Evolutionary conservation across 768 basidiomycete genomes (phyloP), one percentile per base, ranked within the genome.

Genomic region (Tylopilus intermedius): DNA sequence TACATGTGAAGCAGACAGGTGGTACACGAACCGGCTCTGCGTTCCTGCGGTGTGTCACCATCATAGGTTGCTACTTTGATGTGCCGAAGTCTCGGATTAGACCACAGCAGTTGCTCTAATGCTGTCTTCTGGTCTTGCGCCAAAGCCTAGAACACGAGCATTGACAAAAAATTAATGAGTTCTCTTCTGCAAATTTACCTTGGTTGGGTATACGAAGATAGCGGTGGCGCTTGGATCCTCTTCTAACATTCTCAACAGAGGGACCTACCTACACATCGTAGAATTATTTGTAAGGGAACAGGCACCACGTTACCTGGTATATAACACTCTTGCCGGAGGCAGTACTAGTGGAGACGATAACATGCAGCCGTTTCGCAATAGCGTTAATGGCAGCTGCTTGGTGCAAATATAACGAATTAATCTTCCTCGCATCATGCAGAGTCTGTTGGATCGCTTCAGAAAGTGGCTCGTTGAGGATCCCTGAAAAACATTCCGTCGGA

Each of bases 281-380:
- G 7, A 44, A 40, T 3, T 6, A 32, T 26, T 14, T 30, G 43
- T 26, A 15, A 45, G 43, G 43, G 14, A n/a, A 27, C 24, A 11
- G n/a, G n/a, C 7, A 26, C 35, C 5, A n/a, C 47, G 61, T 30
- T 52, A 84, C 89, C 73, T 92, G 90, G 66, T 91, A 93, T 40
- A 92, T 90, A 13, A 91, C 72, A 69, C 88, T 91, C 71, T 92
- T 93, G 3, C 90, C 90, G 4, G 90, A 92, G 7, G 92, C 91
- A 8, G 93, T 95, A 57, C 85, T 86, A 0, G 92, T 94, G 5
- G 90, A 93, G 27, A 94, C 88, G 33, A 94, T 88, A 24, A 93
- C 90, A 66, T 91, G 76, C 50, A 78, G 78, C 7, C 79, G 79
- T 47, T 65, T 60, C 13, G 72, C 68, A 9, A 92, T 72, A 0